These are phyloP conservation scores for Prinsepia uniflora DNA, from an alignment of 306 rosid species.

Conservation along the genomic window DNA sequence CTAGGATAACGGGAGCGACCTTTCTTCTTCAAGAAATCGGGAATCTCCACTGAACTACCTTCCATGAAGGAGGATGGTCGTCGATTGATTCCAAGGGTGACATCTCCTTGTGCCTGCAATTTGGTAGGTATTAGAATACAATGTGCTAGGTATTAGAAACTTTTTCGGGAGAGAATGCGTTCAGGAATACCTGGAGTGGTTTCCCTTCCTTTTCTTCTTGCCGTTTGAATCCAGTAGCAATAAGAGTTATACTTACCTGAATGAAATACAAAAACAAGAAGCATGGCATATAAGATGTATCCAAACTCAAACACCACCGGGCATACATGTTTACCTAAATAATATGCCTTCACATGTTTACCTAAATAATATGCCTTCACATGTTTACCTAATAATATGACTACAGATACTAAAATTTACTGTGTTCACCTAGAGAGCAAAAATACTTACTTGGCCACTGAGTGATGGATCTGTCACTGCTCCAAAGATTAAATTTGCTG, in stretches of 20 bases:
- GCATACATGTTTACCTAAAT: not conserved
- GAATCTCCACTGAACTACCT: slow-evolving; percentile 75
- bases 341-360: too few species aligned
- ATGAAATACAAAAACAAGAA: slow-evolving; percentile 27
- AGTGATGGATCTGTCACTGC: slow-evolving; percentile 98
- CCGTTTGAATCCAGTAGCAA: slow-evolving; percentile 99
- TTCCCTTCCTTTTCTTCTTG: slow-evolving; percentile 95
- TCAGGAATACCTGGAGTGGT: slow-evolving; percentile 58
- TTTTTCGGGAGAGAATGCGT: slow-evolving; percentile 10
- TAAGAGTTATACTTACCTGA: slow-evolving; percentile 92
- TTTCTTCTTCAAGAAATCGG: slow-evolving; percentile 93
- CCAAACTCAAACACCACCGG: not conserved
- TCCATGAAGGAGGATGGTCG: slow-evolving; percentile 58
- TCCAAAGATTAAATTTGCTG: slow-evolving; percentile 94
- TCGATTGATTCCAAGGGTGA: slow-evolving; percentile 42
- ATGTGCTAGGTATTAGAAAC: slow-evolving; percentile 16
- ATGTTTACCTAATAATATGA: too few species aligned
- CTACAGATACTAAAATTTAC: not conserved
- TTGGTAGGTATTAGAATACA: slow-evolving; percentile 19
- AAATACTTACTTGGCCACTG: slow-evolving; percentile 86
- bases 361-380: too few species aligned
- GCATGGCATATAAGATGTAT: slow-evolving; percentile 11
- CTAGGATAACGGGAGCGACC: slow-evolving; percentile 95
- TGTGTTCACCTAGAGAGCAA: slow-evolving; percentile 1
- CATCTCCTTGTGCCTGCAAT: slow-evolving; percentile 75